A percentile compares a stretch with the other conserved stretches of the same genome.
phyloP scores from a whole-genome alignment of 306 rosid genomes.

The Castanospermum australe region DNA sequence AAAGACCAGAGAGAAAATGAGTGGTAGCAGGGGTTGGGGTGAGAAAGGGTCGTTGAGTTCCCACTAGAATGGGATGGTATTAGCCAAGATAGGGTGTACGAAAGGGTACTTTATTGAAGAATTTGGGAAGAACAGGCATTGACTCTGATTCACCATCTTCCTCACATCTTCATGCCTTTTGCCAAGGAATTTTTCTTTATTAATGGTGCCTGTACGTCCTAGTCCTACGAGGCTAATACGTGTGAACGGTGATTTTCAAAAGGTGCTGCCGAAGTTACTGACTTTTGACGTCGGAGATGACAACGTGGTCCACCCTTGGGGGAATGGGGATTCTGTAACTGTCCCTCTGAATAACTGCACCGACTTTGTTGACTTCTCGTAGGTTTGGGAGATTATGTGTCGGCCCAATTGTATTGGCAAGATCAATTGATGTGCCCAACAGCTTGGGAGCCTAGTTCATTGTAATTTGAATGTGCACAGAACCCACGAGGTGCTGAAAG shows the following conservation, averaged over 20 bases:
- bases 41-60: constrained; percentile 26
- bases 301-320: constrained; percentile 4
- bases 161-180: neutral
- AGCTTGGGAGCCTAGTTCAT: neutral
- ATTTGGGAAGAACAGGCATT: constrained; percentile 18
- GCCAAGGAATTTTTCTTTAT: constrained; percentile 7
- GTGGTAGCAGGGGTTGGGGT: neutral
- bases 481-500: no score
- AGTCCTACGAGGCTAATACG: constrained; percentile 8
- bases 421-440: neutral
- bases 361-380: constrained; percentile 36
- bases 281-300: constrained; percentile 23
- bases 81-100: constrained; percentile 13
- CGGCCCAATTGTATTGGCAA: constrained; percentile 1
- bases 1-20: neutral
- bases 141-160: constrained; percentile 20
- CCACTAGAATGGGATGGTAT: constrained; percentile 10
- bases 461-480: neutral
- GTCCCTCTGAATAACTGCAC: constrained; percentile 15
- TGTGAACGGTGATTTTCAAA: constrained; percentile 25
- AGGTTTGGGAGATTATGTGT: neutral
- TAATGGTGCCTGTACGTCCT: constrained; percentile 9
- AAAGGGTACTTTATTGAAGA: constrained; percentile 4
- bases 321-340: neutral
- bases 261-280: constrained; percentile 42